A percentile compares a stretch with the other conserved stretches of the same genome.
These are phyloP conservation scores for Eutrema yunnanense DNA, from an alignment of 345 rosid genomes.

Conservation along the genomic window DNA sequence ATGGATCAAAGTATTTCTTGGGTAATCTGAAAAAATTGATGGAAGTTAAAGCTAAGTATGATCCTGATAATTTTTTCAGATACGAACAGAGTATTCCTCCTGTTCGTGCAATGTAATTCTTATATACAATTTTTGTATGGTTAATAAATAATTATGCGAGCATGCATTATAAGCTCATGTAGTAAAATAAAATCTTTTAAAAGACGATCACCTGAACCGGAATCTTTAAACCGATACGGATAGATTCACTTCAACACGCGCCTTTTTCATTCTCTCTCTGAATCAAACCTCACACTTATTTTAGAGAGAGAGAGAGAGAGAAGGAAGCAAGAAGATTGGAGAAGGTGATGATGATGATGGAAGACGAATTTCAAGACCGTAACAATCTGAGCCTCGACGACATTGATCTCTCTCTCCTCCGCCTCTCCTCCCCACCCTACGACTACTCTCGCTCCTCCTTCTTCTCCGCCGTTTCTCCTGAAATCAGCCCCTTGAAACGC, in stretches of 20 bases:
- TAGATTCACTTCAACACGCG: neutral
- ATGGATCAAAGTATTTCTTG: neutral
- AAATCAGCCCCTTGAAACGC: constrained; percentile 20
- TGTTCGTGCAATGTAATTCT: neutral
- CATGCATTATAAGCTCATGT: neutral
- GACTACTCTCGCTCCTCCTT: neutral
- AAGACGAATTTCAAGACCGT: neutral
- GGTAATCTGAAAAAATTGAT: neutral
- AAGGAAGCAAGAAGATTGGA: neutral
- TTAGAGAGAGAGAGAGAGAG: neutral
- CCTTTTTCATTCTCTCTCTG: neutral
- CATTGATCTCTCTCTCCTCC: constrained; percentile 29
- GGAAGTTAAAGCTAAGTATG: neutral
- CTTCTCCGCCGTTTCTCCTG: constrained; percentile 4
- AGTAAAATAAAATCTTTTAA: neutral
- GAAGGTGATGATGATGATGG: constrained; percentile 11
- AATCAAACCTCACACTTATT: neutral
- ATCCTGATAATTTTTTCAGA: neutral
- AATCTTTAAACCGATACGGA: constrained; percentile 1
- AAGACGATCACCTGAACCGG: neutral
- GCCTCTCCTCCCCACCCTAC: constrained; percentile 24
- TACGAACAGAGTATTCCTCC: neutral
- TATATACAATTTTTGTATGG: neutral
- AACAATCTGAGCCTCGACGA: constrained; percentile 17
- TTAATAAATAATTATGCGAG: neutral